phyloP scores from a whole-genome alignment of 164 flowering plant species.

The Cinnamomum chago region DNA sequence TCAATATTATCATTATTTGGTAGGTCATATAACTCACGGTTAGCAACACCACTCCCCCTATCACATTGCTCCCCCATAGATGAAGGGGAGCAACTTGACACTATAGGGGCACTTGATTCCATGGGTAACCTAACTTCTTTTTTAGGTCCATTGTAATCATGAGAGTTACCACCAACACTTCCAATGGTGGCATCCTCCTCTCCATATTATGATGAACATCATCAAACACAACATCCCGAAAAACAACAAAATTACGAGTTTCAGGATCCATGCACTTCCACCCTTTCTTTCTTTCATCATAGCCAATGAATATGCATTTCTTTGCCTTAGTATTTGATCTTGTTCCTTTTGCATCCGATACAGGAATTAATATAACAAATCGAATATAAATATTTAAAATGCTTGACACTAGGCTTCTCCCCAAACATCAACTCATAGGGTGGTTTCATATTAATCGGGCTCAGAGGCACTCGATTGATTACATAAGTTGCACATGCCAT shows the following conservation, averaged over 20 bases:
- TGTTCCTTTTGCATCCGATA: neutral
- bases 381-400: too few relatives aligned
- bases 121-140: neutral
- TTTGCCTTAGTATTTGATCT: too few relatives aligned
- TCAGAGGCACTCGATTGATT: too few relatives aligned
- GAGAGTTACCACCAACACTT: conserved; percentile 2
- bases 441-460: too few relatives aligned
- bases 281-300: conserved; percentile 5
- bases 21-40: too few relatives aligned
- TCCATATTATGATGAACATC: neutral
- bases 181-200: neutral
- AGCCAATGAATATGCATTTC: conserved; percentile 3
- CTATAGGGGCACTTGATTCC: neutral
- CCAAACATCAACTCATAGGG: too few relatives aligned
- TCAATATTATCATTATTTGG: too few relatives aligned
- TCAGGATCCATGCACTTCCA: conserved; percentile 12
- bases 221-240: conserved; percentile 13
- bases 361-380: too few relatives aligned
- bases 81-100: neutral
- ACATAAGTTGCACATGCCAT: neutral
- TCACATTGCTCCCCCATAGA: too few relatives aligned
- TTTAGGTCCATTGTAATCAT: neutral
- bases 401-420: too few relatives aligned
- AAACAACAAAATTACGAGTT: conserved; percentile 5
- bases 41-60: too few relatives aligned